These are phyloP conservation scores for Phytophthora europaea DNA, from an alignment of 352 stramenopile genomes.

Conservation along the genomic window DNA sequence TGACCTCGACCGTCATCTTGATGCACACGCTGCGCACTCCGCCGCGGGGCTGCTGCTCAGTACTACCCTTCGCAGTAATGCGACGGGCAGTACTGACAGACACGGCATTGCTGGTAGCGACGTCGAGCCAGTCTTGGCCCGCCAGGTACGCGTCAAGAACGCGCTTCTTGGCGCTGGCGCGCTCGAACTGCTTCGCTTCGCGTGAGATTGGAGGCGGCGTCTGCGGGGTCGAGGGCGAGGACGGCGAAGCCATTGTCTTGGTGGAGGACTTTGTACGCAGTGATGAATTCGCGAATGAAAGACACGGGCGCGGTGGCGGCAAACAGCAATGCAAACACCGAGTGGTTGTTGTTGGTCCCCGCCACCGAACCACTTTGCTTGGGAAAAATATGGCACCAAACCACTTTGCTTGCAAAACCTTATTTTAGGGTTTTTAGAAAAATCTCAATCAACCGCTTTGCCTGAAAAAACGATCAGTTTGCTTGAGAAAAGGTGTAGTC, in stretches of 20 bases:
- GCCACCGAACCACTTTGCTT: neutral
- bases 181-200: neutral
- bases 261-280: neutral
- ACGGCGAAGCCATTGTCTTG: neutral
- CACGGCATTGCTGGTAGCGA: neutral
- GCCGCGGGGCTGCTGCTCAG: neutral
- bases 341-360: neutral
- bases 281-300: neutral
- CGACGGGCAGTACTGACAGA: neutral
- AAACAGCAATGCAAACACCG: neutral
- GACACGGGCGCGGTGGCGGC: neutral
- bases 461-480: too few relatives aligned
- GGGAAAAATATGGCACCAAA: neutral
- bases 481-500: too few relatives aligned
- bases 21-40: neutral
- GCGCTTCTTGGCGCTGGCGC: neutral
- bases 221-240: neutral
- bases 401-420: neutral
- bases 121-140: neutral
- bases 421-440: neutral
- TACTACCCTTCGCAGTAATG: neutral
- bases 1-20: neutral
- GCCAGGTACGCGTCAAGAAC: conserved; percentile 1
- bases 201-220: neutral
- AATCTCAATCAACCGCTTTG: too few relatives aligned